Evolutionary conservation across 1,139 yeast species (phyloP), one percentile per base, ranked within the genome.

Genomic region (Geotrichum carabidarum): DNA sequence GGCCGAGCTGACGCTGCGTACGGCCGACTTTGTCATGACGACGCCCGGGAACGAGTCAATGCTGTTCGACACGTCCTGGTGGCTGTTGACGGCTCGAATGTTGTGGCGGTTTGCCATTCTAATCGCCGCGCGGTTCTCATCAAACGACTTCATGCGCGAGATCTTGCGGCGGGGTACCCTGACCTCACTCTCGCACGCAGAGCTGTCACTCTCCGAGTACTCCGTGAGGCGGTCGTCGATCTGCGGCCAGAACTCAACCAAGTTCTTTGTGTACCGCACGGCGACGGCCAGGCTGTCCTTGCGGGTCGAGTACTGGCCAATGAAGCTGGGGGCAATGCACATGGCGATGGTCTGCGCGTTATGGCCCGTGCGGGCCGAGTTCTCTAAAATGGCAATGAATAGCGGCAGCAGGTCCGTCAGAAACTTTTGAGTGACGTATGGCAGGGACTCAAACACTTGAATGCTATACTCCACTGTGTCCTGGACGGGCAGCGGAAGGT

Each of bases 291-390:
- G 44, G 8, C 61, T 57, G 50, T 71, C 71, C 40, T 60, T 60
- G 34, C 59, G 49, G 22, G 63, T 60, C 17, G 63, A 53, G 9
- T 61, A 54, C n/a, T 62, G 55, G 11, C 73, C 70, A 27, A 67
- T 52, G 36, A 71, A 55, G 18, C 71, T 60, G 1, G 74, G 72
- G 0, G 70, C 71, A 18, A 72, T 58, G 12, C 48, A 41, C 27
- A 48, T 30, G 22, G 58, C 53, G 22, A 56, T 53, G 11, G 58
- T 47, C 34, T 53, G 48, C 11, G 53, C 41, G 9, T 49, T 47
- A 18, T 56, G 58, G 11, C 53, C 50, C 2, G 68, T 63, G 14
- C 60, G 46, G 32, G 57, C 43, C 15, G 51, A 44, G 40, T 59
- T 58, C 18, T 50, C 50, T 17, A 59, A 57, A 9, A 64, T 57